These are phyloP conservation scores for Rosa chinensis DNA, from an alignment of 306 rosid genomes.

Conservation along the genomic window DNA sequence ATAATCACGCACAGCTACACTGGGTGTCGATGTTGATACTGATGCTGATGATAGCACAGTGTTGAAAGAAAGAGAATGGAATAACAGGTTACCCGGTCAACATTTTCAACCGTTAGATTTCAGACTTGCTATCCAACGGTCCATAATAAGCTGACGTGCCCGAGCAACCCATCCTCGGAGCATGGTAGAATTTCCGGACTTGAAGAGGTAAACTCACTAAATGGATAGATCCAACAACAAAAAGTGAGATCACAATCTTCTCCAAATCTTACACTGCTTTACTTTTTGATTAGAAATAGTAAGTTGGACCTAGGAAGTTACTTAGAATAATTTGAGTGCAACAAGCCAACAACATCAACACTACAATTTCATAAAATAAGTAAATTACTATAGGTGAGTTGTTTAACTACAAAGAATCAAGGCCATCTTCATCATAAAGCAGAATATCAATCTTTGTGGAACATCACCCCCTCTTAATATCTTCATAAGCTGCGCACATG, in stretches of 20 bases:
- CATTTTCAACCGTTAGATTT: too few species aligned
- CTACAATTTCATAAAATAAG: neutral
- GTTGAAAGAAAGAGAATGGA: too few species aligned
- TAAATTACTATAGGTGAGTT: neutral
- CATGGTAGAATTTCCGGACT: neutral
- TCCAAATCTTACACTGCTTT: conserved; percentile 21
- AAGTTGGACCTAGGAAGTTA: neutral
- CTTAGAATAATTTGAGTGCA: neutral
- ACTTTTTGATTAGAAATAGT: neutral
- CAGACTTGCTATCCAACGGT: too few species aligned
- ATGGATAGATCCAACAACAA: neutral
- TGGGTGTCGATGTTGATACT: too few species aligned
- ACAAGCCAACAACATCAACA: neutral
- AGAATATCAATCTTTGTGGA: neutral
- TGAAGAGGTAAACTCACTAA: neutral
- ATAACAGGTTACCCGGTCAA: too few species aligned
- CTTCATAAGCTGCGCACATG: neutral
- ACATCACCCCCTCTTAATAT: neutral
- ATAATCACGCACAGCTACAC: too few species aligned
- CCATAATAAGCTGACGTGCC: too few species aligned
- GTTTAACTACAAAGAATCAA: neutral
- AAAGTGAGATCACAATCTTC: conserved; percentile 25
- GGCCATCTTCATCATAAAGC: neutral
- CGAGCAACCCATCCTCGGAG: too few species aligned
- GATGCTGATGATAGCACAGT: too few species aligned